Percentiles rank a stretch among this genome's conserved stretches.
phyloP scores from a whole-genome alignment of 2,329 filamentous ascomycete genomes.

The Fusarium hostae region DNA sequence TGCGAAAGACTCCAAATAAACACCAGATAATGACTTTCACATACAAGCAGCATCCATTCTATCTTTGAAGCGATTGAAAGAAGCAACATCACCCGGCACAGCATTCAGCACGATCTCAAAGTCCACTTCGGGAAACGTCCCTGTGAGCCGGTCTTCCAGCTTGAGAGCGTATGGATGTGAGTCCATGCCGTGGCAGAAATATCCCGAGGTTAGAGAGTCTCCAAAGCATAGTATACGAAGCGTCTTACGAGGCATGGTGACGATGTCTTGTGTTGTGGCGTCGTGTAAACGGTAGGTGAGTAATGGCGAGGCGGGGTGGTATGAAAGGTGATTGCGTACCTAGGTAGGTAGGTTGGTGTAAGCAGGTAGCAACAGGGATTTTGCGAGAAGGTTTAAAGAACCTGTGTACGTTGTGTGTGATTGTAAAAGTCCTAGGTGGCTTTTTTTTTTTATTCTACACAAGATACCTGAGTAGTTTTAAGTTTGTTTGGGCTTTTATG shows the following conservation, averaged over 20 bases:
- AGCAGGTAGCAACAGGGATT: slow-evolving; percentile 17
- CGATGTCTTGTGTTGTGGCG: background rate
- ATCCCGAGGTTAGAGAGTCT: slow-evolving; percentile 72
- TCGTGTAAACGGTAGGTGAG: background rate
- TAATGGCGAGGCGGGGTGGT: slow-evolving; percentile 7
- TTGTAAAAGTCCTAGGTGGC: background rate
- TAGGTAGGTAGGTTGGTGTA: slow-evolving; percentile 7
- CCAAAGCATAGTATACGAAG: slow-evolving; percentile 72
- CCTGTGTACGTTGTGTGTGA: background rate
- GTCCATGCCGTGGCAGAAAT: slow-evolving; percentile 53
- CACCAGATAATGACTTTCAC: background rate
- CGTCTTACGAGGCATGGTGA: slow-evolving; percentile 46
- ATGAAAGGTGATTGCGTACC: slow-evolving; percentile 10
- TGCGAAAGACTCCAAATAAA: background rate
- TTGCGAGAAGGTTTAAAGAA: background rate
- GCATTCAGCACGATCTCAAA: slow-evolving; percentile 62
- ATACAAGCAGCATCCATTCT: slow-evolving; percentile 53
- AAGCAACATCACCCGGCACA: slow-evolving; percentile 62
- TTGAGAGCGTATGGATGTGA: slow-evolving; percentile 65
- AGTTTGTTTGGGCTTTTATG: background rate
- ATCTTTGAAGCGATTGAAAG: slow-evolving; percentile 45
- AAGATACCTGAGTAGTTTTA: background rate
- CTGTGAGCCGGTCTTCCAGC: slow-evolving; percentile 59
- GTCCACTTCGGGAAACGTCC: slow-evolving; percentile 56
- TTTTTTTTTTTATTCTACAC: accelerated